Conservation (phyloP, 2,329 filamentous ascomycete species). For the Xylaria sp. region DNA sequence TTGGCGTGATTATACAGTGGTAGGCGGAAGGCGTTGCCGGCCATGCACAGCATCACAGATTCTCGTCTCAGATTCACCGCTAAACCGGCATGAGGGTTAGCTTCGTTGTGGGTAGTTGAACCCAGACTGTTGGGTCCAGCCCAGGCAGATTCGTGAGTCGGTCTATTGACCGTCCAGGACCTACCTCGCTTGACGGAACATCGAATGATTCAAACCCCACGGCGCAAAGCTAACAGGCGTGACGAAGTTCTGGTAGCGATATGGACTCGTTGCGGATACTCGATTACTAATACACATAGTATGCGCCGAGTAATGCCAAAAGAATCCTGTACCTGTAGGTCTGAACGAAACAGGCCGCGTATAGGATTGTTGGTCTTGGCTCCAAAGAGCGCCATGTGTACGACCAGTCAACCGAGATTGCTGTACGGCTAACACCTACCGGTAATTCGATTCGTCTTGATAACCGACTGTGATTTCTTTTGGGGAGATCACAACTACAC, state of each 20-base stretch:
- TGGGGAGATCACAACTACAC: background rate
- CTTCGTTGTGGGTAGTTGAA: slow-evolving; percentile 6
- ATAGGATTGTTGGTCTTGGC: slow-evolving; percentile 15
- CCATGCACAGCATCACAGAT: background rate
- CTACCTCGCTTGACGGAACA: slow-evolving; percentile 6
- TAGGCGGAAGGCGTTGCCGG: background rate
- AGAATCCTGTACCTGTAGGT: slow-evolving; percentile 3
- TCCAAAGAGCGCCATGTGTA: slow-evolving; percentile 20
- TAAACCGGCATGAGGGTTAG: slow-evolving; percentile 10
- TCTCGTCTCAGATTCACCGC: background rate
- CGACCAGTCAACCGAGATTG: slow-evolving; percentile 35
- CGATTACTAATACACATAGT: slow-evolving; percentile 10
- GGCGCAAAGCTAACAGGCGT: slow-evolving; percentile 1
- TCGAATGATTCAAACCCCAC: background rate
- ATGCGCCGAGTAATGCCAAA: slow-evolving; percentile 18
- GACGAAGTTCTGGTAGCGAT: slow-evolving; percentile 5
- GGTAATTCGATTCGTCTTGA: slow-evolving; percentile 33
- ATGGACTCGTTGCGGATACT: slow-evolving; percentile 2
- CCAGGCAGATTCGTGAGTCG: slow-evolving; percentile 16
- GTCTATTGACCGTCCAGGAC: slow-evolving; percentile 1
- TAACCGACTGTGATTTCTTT: slow-evolving; percentile 25
- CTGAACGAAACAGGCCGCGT: slow-evolving; percentile 1
- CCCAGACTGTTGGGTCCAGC: slow-evolving; percentile 7
- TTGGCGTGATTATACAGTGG: slow-evolving; percentile 1
- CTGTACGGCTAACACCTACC: slow-evolving; percentile 17